These are phyloP conservation scores for Penicillium chermesinum DNA, from an alignment of 495 filamentous ascomycete species.

Conservation along the genomic window DNA sequence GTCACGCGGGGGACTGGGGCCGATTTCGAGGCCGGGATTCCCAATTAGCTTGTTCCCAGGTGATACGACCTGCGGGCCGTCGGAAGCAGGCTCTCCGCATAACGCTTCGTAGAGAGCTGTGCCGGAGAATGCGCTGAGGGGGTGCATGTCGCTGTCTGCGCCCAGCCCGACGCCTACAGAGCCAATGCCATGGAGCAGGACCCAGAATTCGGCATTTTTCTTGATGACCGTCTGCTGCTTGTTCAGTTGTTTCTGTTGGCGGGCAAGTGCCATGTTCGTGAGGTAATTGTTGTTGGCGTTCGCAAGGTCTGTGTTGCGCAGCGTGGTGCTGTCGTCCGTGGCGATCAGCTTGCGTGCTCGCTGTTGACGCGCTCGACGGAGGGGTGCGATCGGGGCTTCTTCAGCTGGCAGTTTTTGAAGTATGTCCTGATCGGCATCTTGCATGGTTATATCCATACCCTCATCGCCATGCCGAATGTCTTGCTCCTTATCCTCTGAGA, in stretches of 20 bases:
- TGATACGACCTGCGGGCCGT: constrained; percentile 31
- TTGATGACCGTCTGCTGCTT: constrained; percentile 41
- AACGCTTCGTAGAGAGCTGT: constrained; percentile 45
- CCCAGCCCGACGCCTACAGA: constrained; percentile 50
- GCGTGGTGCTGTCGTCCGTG: constrained; percentile 22
- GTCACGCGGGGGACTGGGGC: background rate
- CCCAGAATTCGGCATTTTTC: constrained; percentile 52
- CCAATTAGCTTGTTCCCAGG: background rate
- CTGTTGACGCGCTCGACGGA: background rate
- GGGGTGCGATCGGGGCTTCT: background rate
- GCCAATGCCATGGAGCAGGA: constrained; percentile 52
- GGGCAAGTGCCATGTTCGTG: constrained; percentile 44
- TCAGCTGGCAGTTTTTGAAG: background rate
- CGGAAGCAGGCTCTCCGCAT: constrained; percentile 23
- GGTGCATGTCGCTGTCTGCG: constrained; percentile 29
- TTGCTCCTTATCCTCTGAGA: constrained; percentile 5
- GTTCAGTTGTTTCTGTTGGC: constrained; percentile 37
- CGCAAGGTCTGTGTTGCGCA: constrained; percentile 52
- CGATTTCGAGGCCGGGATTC: background rate
- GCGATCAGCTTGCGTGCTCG: constrained; percentile 11
- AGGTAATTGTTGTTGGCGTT: constrained; percentile 58
- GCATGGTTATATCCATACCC: background rate
- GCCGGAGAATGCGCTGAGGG: constrained; percentile 53
- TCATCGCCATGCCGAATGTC: constrained; percentile 19
- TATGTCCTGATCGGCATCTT: constrained; percentile 3